Conservation (phyloP, 225 moss, liverwort and hornwort genomes). For the Bryum argenteum region DNA sequence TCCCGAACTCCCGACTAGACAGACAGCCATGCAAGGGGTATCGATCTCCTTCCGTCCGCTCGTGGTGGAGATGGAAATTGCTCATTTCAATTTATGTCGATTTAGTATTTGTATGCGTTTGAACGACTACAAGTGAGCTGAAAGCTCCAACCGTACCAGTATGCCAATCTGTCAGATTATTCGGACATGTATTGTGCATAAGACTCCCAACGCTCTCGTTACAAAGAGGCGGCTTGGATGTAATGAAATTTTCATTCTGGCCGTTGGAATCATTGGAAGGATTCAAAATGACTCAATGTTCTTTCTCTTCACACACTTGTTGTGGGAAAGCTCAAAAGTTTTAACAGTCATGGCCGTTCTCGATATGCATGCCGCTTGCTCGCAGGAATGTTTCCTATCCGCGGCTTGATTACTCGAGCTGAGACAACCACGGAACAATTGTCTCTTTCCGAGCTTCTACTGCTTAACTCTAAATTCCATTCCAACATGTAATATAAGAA, state of each 20-base stretch:
- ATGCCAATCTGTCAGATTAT: conserved; percentile 22
- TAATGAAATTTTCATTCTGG: conserved; percentile 7
- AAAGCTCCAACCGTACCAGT: conserved; percentile 16
- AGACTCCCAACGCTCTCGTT: conserved; percentile 14
- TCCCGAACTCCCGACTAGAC: conserved; percentile 22
- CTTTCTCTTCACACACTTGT: not conserved
- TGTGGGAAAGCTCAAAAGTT: not conserved
- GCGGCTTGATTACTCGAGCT: conserved; percentile 2
- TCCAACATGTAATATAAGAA: no score
- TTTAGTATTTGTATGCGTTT: conserved; percentile 20
- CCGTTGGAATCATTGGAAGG: conserved; percentile 6
- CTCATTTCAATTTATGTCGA: conserved; percentile 1
- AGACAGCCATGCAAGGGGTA: conserved; percentile 33
- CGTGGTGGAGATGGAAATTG: conserved; percentile 18
- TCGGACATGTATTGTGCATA: conserved; percentile 16
- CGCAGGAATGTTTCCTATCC: not conserved
- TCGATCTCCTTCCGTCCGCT: conserved; percentile 18
- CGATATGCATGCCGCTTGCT: no score
- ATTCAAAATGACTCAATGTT: not conserved
- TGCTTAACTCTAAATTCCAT: no score
- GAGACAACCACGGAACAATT: conserved; percentile 10
- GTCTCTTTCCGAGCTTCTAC: no score
- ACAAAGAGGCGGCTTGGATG: conserved; percentile 10
- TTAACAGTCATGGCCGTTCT: conserved; percentile 22
- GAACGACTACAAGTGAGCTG: conserved; percentile 22